phyloP scores from a whole-genome alignment of 2,329 filamentous ascomycete genomes.

The Sporothrix sp. region DNA sequence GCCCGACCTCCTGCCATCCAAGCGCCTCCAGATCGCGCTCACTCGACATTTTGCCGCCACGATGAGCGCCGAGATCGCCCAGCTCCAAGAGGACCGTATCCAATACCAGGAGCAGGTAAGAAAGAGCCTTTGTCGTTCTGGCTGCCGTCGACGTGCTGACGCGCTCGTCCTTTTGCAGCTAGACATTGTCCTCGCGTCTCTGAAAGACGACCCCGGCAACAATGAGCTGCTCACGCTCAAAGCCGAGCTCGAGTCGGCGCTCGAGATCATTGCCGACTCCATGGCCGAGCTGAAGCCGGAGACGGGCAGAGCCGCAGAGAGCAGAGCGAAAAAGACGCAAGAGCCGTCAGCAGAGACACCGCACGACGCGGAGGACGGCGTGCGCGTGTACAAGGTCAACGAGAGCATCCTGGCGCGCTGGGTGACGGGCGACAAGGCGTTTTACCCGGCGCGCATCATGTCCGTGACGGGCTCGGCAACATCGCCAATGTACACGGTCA shows the following conservation, averaged over 20 bases:
- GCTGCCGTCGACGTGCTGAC: neutral
- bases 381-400: slow-evolving; percentile 67
- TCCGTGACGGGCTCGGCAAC: slow-evolving; percentile 88
- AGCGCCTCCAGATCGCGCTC: too few species aligned
- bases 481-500: slow-evolving; percentile 86
- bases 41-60: too few species aligned
- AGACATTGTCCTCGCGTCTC: slow-evolving; percentile 64
- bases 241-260: slow-evolving; percentile 71
- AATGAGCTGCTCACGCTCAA: slow-evolving; percentile 67
- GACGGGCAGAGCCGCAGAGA: slow-evolving; percentile 28
- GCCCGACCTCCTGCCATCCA: too few species aligned
- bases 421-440: slow-evolving; percentile 77
- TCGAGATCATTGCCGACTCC: slow-evolving; percentile 67
- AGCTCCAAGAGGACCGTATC: slow-evolving; percentile 42
- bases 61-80: slow-evolving; percentile 27
- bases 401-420: slow-evolving; percentile 87
- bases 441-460: slow-evolving; percentile 87
- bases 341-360: slow-evolving; percentile 32
- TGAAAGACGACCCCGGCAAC: slow-evolving; percentile 73
- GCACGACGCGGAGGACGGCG: slow-evolving; percentile 23
- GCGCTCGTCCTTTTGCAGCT: slow-evolving; percentile 40
- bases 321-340: slow-evolving; percentile 5
- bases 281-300: slow-evolving; percentile 69
- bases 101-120: slow-evolving; percentile 49
- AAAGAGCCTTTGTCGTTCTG: too few species aligned